phyloP scores from a whole-genome alignment of 345 rosid genomes.

The Eucalyptus polybractea region DNA sequence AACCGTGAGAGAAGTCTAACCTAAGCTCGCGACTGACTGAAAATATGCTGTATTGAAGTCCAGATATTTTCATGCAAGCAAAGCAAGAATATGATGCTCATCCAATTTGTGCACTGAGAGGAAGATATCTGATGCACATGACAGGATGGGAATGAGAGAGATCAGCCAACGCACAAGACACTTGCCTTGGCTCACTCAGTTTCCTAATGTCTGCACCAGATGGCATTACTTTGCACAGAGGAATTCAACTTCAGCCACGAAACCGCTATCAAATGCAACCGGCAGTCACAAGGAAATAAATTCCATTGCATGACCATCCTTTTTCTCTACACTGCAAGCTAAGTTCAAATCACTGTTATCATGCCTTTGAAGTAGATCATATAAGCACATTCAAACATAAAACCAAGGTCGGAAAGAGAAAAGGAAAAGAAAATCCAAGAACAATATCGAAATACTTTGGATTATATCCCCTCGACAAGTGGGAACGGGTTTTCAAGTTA shows the following conservation, averaged over 20 bases:
- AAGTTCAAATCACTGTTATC: not conserved
- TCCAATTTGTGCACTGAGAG: not conserved
- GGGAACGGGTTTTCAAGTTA: not conserved
- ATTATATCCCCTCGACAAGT: not conserved
- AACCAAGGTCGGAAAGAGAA: not conserved
- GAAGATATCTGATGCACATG: not conserved
- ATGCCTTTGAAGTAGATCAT: not conserved
- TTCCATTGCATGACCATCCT: not conserved
- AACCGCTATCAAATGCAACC: not conserved
- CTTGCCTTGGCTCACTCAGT: not conserved
- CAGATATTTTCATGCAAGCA: not conserved
- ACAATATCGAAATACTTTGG: not conserved
- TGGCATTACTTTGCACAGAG: not conserved
- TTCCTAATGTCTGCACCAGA: not conserved
- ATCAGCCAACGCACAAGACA: not conserved
- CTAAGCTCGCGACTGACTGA: not conserved
- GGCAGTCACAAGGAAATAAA: not conserved
- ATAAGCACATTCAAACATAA: not conserved
- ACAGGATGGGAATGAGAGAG: not conserved
- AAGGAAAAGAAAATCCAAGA: not conserved
- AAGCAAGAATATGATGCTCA: not conserved
- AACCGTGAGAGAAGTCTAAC: not conserved
- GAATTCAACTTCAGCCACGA: not conserved
- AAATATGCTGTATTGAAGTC: not conserved
- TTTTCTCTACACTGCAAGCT: not conserved